These are phyloP conservation scores for Graphium sp. DNA, from an alignment of 2,329 filamentous ascomycete genomes.

Conservation along the genomic window DNA sequence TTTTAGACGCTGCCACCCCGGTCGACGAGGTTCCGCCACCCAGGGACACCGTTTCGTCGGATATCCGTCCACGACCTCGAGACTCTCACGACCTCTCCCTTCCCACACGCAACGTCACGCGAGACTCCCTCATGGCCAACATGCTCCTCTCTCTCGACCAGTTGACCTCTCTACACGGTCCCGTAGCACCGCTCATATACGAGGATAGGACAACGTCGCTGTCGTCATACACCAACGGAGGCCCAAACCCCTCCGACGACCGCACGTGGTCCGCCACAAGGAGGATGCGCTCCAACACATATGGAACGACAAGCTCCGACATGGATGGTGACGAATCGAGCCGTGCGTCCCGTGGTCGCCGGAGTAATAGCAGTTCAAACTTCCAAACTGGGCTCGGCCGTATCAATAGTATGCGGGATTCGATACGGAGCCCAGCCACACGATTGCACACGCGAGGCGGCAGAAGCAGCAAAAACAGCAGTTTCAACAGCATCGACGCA, in stretches of 20 bases:
- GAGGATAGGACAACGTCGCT: no score
- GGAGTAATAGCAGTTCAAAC: slow-evolving; percentile 70
- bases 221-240: slow-evolving; percentile 2
- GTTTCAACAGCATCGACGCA: slow-evolving; percentile 48
- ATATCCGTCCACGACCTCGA: slow-evolving; percentile 14
- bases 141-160: slow-evolving; percentile 90
- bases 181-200: no score
- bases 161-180: slow-evolving; percentile 45
- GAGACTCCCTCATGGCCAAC: slow-evolving; percentile 87
- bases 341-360: slow-evolving; percentile 40
- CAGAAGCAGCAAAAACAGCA: slow-evolving; percentile 60
- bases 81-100: slow-evolving; percentile 81
- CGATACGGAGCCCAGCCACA: slow-evolving; percentile 19
- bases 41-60: slow-evolving; percentile 15
- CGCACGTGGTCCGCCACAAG: slow-evolving; percentile 6
- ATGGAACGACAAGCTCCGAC: slow-evolving; percentile 44
- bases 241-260: slow-evolving; percentile 5
- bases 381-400: slow-evolving; percentile 42
- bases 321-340: slow-evolving; percentile 38
- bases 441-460: slow-evolving; percentile 35
- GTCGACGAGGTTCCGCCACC: no score
- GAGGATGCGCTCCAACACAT: slow-evolving; percentile 14
- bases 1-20: slow-evolving; percentile 21
- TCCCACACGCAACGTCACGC: slow-evolving; percentile 56
- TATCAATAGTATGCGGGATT: slow-evolving; percentile 45